Percentiles rank a stretch among this genome's conserved stretches.
Evolutionary conservation across 2,329 filamentous ascomycete genomes (phyloP).

Genomic region (Stemphylium beticola): DNA sequence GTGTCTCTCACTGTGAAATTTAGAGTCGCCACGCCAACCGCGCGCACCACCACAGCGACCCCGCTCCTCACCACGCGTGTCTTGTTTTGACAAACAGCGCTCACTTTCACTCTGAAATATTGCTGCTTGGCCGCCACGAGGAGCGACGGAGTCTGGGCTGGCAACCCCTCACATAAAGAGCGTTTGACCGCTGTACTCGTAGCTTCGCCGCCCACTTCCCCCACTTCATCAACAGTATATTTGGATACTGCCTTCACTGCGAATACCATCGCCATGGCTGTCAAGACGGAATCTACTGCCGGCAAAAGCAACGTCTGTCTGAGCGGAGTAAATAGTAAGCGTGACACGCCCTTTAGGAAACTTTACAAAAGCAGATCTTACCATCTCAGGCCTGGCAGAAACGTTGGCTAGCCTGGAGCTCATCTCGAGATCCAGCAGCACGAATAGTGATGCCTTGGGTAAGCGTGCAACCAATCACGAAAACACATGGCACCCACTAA

Average conservation of each 20-base stretch:
- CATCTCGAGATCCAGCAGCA: no score
- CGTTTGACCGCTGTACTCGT: neutral
- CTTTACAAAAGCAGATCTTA: neutral
- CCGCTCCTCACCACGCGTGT: conserved; percentile 1
- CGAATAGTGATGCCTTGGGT: neutral
- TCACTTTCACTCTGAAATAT: conserved; percentile 2
- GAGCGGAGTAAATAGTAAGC: neutral
- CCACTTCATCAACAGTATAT: neutral
- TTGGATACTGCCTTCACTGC: neutral
- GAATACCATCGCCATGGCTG: neutral
- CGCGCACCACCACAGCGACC: neutral
- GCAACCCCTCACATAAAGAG: neutral
- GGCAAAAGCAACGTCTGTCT: no score
- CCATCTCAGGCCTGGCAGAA: neutral
- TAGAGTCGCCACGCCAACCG: neutral
- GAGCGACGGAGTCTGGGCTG: neutral
- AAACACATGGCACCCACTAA: neutral
- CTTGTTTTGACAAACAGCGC: neutral
- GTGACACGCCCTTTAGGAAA: neutral
- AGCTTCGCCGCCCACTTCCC: neutral
- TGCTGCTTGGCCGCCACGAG: neutral
- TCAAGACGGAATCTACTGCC: no score
- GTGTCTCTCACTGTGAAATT: neutral
- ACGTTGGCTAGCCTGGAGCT: neutral
- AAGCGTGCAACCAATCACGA: neutral